These are phyloP conservation scores for Candida dajiaensis DNA, from an alignment of 805 yeast species.

Conservation along the genomic window DNA sequence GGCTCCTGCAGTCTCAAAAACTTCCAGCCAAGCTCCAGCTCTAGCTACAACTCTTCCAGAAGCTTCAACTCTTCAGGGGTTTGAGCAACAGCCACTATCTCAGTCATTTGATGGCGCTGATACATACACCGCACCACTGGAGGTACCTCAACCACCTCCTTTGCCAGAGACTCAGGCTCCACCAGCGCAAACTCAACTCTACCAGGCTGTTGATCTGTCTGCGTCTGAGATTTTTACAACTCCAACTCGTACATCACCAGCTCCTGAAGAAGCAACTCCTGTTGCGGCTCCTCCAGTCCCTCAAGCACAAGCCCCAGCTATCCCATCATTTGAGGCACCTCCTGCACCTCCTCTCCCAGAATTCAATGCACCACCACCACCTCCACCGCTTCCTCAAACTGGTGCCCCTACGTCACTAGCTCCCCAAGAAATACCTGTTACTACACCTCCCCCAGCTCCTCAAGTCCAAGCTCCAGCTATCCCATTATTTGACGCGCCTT, in stretches of 20 bases:
- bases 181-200: slow-evolving; percentile 7
- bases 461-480: neutral
- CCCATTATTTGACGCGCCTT: slow-evolving; percentile 8
- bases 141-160: slow-evolving; percentile 19
- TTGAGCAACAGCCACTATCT: neutral
- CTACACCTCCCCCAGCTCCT: slow-evolving; percentile 25
- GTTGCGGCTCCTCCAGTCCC: slow-evolving; percentile 26
- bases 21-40: neutral
- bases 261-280: slow-evolving; percentile 14
- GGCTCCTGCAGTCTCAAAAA: neutral
- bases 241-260: slow-evolving; percentile 24
- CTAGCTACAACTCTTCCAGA: slow-evolving; percentile 8
- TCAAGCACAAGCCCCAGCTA: slow-evolving; percentile 1
- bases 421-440: slow-evolving; percentile 27
- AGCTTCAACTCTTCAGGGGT: slow-evolving; percentile 10
- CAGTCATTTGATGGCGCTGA: neutral
- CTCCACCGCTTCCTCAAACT: slow-evolving; percentile 22
- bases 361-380: slow-evolving; percentile 22
- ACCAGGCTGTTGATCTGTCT: neutral
- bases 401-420: slow-evolving; percentile 27
- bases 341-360: slow-evolving; percentile 33
- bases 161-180: slow-evolving; percentile 22
- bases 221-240: slow-evolving; percentile 4
- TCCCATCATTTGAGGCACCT: slow-evolving; percentile 8
- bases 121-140: neutral